These are phyloP conservation scores for Barnettozyma salicaria DNA, from an alignment of 805 yeast genomes.

Conservation along the genomic window DNA sequence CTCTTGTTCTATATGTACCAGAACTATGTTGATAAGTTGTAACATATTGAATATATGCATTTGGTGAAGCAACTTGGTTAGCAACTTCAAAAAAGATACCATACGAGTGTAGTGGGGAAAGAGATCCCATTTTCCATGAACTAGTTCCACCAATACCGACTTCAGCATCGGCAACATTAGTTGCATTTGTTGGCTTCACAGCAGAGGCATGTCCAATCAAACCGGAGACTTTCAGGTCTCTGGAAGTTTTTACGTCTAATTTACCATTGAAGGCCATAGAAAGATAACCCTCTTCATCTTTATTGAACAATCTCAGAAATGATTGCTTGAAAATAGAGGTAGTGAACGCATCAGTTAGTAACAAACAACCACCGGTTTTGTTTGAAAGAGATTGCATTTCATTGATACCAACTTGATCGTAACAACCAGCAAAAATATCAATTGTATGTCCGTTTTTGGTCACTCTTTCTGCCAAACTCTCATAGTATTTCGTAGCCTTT, in stretches of 20 bases:
- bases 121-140: constrained; percentile 77
- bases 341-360: constrained; percentile 88
- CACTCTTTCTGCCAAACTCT: constrained; percentile 63
- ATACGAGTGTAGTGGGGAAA: constrained; percentile 84
- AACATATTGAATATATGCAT: constrained; percentile 68
- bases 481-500: constrained; percentile 80
- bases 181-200: constrained; percentile 44
- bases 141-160: constrained; percentile 92
- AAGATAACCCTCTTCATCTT: constrained; percentile 82
- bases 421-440: constrained; percentile 91
- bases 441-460: constrained; percentile 72
- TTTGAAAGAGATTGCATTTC: constrained; percentile 88
- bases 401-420: constrained; percentile 90
- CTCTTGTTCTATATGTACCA: constrained; percentile 83
- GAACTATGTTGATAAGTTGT: constrained; percentile 95
- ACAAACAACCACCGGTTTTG: constrained; percentile 83
- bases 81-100: constrained; percentile 84
- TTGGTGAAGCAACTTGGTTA: constrained; percentile 31
- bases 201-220: constrained; percentile 90
- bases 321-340: constrained; percentile 93
- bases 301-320: constrained; percentile 76
- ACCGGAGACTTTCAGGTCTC: constrained; percentile 85
- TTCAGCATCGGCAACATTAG: constrained; percentile 84
- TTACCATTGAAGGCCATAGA: constrained; percentile 88
- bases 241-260: constrained; percentile 80